A percentile compares a stretch with the other conserved stretches of the same genome.
These are phyloP conservation scores for Ustilaginoidea virens DNA, from an alignment of 2,329 filamentous ascomycete genomes.

Conservation along the genomic window DNA sequence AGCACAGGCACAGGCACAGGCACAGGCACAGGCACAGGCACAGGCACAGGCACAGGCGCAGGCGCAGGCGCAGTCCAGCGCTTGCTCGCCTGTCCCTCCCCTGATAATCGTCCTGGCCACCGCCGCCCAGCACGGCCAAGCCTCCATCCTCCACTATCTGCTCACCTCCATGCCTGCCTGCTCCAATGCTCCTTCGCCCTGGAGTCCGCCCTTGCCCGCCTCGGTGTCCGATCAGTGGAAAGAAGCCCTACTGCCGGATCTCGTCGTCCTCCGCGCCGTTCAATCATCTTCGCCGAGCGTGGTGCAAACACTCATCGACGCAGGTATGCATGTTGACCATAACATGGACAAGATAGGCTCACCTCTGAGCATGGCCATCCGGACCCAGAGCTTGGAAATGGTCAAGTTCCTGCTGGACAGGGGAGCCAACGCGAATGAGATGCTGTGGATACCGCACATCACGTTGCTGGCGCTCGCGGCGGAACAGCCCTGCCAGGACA, in stretches of 20 bases:
- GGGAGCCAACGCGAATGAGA: neutral
- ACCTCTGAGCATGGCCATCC: neutral
- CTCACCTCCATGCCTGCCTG: conserved; percentile 1
- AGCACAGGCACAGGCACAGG: no score
- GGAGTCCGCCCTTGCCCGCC: conserved; percentile 1
- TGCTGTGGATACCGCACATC: neutral
- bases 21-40: no score
- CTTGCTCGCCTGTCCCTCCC: neutral
- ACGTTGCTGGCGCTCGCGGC: neutral
- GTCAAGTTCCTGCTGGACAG: neutral
- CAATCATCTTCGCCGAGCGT: neutral
- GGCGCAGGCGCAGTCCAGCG: no score
- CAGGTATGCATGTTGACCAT: neutral
- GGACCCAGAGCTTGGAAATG: neutral
- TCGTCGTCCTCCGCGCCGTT: conserved; percentile 1
- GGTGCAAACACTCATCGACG: conserved; percentile 1
- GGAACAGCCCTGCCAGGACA: neutral
- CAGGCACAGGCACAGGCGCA: no score
- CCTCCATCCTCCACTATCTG: conserved; percentile 1
- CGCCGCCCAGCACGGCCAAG: conserved; percentile 1
- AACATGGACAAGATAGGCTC: neutral
- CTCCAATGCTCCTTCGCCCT: neutral
- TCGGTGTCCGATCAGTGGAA: neutral
- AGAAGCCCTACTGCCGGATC: neutral
- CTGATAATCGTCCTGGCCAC: conserved; percentile 1